Evolutionary conservation across 371 early-diverging fungal species (phyloP).

Genomic region (Rhizopus arrhizus): DNA sequence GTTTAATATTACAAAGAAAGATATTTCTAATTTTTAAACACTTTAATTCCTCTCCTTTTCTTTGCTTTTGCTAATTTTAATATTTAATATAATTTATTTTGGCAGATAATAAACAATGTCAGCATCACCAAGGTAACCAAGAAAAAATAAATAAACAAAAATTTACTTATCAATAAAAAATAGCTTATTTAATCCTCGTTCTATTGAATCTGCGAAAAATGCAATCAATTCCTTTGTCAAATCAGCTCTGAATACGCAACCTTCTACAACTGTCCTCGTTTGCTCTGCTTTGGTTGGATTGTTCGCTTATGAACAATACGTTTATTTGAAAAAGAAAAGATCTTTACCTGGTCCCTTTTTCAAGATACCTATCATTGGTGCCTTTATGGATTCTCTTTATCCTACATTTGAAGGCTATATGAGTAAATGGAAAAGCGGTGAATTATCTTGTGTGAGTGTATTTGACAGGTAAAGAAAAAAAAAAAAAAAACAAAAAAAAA

Average conservation of each 20-base stretch:
- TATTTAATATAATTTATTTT: neutral
- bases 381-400: slow-evolving; percentile 56
- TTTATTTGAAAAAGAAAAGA: slow-evolving; percentile 54
- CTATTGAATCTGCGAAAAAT: slow-evolving; percentile 49
- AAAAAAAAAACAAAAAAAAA: slow-evolving; percentile 9
- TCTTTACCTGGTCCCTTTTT: slow-evolving; percentile 52
- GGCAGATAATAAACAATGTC: neutral
- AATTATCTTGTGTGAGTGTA: slow-evolving; percentile 56
- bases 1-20: neutral
- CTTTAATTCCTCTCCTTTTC: slow-evolving; percentile 3
- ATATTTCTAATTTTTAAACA: neutral
- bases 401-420: slow-evolving; percentile 60
- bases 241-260: slow-evolving; percentile 32
- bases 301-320: slow-evolving; percentile 56
- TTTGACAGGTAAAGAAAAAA: slow-evolving; percentile 48
- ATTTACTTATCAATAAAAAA: neutral
- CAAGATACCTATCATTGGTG: slow-evolving; percentile 57
- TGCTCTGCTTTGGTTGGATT: slow-evolving; percentile 51
- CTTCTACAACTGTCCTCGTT: slow-evolving; percentile 45
- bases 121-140: slow-evolving; percentile 13
- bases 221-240: slow-evolving; percentile 43
- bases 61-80: slow-evolving; percentile 5
- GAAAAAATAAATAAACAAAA: slow-evolving; percentile 10
- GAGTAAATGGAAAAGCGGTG: slow-evolving; percentile 60
- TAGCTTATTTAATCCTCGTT: slow-evolving; percentile 50